Conservation (phyloP, 176 grass and related monocot species). For the Hsuehochloa calcarea region DNA sequence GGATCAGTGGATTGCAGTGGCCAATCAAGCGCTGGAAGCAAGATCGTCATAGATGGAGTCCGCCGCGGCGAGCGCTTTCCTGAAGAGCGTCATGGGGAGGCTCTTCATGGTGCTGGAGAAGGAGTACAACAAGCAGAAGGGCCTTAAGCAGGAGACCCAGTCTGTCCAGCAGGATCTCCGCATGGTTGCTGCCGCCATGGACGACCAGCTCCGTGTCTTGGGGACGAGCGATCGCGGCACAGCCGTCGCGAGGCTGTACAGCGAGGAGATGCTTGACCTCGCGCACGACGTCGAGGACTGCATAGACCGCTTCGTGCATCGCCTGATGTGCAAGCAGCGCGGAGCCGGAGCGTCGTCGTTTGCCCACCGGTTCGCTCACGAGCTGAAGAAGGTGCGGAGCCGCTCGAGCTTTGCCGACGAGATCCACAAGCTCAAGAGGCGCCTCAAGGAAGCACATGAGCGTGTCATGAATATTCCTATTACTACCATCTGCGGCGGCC, state of each 20-base stretch:
- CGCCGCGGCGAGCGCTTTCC: not conserved
- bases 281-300: conserved; percentile 9
- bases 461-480: not conserved
- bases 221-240: not conserved
- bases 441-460: conserved; percentile 15
- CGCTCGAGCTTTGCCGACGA: conserved; percentile 9
- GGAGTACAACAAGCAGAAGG: conserved; percentile 22
- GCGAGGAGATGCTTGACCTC: conserved; percentile 21
- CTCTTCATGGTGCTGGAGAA: conserved; percentile 13
- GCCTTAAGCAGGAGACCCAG: not conserved
- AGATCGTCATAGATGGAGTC: too few species aligned
- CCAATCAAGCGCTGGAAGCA: too few species aligned
- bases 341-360: not conserved
- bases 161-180: conserved; percentile 17
- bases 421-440: conserved; percentile 30
- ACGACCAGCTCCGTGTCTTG: not conserved
- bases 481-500: not conserved
- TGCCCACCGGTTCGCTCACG: conserved; percentile 15
- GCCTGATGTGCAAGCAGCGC: not conserved
- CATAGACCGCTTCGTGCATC: not conserved
- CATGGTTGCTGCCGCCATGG: conserved; percentile 33
- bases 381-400: conserved; percentile 23
- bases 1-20: too few species aligned
- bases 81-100: conserved; percentile 23
- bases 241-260: not conserved